These are phyloP conservation scores for Orbilia oligospora DNA, from an alignment of 2,329 filamentous ascomycete genomes.

Conservation along the genomic window DNA sequence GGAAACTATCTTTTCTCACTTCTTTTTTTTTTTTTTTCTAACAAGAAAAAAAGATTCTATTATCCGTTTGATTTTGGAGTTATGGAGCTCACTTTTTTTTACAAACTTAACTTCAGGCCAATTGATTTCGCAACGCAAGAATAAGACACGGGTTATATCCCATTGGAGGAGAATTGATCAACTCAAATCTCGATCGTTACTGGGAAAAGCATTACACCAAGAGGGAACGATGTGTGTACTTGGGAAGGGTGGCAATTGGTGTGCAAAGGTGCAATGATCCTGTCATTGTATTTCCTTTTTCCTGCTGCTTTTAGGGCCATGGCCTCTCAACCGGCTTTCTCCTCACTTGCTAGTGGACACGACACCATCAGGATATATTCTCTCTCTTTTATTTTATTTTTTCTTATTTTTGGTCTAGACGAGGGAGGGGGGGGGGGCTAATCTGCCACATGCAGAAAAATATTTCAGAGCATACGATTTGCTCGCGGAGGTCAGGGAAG, in stretches of 20 bases:
- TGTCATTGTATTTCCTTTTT: constrained; percentile 61
- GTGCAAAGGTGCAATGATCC: constrained; percentile 61
- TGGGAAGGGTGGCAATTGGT: constrained; percentile 57
- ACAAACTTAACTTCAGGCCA: constrained; percentile 60
- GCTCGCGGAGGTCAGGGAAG: constrained; percentile 60
- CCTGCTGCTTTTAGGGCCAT: constrained; percentile 58
- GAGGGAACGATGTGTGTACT: constrained; percentile 42
- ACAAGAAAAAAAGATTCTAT: constrained; percentile 52
- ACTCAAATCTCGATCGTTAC: constrained; percentile 58
- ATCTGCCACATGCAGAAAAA: constrained; percentile 62
- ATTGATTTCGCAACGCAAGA: constrained; percentile 60
- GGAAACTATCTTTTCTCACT: constrained; percentile 47
- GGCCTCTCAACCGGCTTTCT: constrained; percentile 61
- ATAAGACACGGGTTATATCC: constrained; percentile 61
- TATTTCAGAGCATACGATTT: constrained; percentile 61
- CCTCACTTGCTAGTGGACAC: constrained; percentile 61
- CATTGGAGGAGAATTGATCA: constrained; percentile 62
- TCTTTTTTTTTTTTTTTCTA: constrained; percentile 43
- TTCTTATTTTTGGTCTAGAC: constrained; percentile 58
- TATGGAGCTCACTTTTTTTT: constrained; percentile 61
- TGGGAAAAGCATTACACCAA: constrained; percentile 48
- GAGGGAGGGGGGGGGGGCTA: constrained; percentile 56
- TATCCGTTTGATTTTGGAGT: constrained; percentile 59
- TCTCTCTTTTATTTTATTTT: constrained; percentile 40
- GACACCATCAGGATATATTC: constrained; percentile 62